Evolutionary conservation across 768 basidiomycete genomes (phyloP).

Genomic region (Collybiopsis confluens): DNA sequence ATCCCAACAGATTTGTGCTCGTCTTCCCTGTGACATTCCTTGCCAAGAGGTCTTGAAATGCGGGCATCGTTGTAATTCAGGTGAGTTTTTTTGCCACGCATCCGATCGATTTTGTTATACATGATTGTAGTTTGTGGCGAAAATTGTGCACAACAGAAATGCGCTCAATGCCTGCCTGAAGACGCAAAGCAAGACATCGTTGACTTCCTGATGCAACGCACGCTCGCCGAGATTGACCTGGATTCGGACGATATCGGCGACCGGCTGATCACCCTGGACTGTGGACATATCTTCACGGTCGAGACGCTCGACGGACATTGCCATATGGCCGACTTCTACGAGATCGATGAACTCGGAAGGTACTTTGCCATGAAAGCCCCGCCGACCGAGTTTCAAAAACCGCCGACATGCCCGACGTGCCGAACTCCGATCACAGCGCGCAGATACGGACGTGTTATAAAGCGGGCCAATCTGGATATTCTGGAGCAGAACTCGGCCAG

Average conservation of each 20-base stretch:
- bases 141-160: constrained; percentile 50
- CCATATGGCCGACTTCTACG: constrained; percentile 48
- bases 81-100: constrained; percentile 27
- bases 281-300: constrained; percentile 64
- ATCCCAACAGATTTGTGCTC: constrained; percentile 48
- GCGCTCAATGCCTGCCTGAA: constrained; percentile 43
- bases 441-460: constrained; percentile 59
- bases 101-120: not conserved
- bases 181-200: constrained; percentile 40
- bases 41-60: constrained; percentile 49
- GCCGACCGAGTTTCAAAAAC: constrained; percentile 28
- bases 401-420: constrained; percentile 62
- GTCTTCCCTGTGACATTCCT: constrained; percentile 57
- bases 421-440: constrained; percentile 50
- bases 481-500: constrained; percentile 59
- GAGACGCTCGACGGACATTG: constrained; percentile 66
- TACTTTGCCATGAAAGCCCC: constrained; percentile 46
- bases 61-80: constrained; percentile 65
- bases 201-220: constrained; percentile 54
- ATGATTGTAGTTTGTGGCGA: constrained; percentile 61
- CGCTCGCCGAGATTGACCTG: constrained; percentile 43
- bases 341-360: constrained; percentile 23
- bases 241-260: constrained; percentile 39
- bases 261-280: constrained; percentile 54
- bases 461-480: constrained; percentile 61